phyloP scores from a whole-genome alignment of 371 early-diverging fungal species.

The Apophysomyces variabilis region DNA sequence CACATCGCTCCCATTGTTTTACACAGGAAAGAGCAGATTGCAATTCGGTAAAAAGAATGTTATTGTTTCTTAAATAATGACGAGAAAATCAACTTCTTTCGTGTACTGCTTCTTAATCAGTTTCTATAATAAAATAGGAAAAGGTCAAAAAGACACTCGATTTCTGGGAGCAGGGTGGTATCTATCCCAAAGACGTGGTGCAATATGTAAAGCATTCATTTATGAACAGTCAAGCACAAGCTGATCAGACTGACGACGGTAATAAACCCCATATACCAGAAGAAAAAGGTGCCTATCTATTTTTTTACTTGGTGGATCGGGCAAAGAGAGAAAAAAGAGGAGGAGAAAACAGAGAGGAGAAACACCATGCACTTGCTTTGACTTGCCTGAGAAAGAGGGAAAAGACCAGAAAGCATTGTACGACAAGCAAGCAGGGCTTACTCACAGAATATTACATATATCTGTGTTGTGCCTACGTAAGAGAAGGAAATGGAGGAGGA shows the following conservation, averaged over 20 bases:
- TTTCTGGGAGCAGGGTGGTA: slow-evolving; percentile 54
- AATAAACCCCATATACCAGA: slow-evolving; percentile 24
- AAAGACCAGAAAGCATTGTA: neutral
- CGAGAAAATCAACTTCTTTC: slow-evolving; percentile 2
- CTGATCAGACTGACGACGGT: slow-evolving; percentile 23
- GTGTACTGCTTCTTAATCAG: slow-evolving; percentile 13
- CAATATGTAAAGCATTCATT: slow-evolving; percentile 43
- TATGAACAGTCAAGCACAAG: slow-evolving; percentile 24
- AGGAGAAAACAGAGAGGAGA: neutral
- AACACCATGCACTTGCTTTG: slow-evolving; percentile 15
- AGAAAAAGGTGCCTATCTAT: slow-evolving; percentile 11
- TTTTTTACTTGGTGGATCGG: neutral
- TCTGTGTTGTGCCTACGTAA: neutral
- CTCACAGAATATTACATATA: neutral
- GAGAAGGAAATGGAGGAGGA: neutral
- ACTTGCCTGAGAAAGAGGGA: slow-evolving; percentile 3
- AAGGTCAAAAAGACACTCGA: slow-evolving; percentile 58
- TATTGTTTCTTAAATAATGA: too few relatives aligned
- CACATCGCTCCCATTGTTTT: too few relatives aligned
- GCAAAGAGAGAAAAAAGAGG: slow-evolving; percentile 22
- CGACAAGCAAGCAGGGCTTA: neutral
- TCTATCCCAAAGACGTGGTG: slow-evolving; percentile 48
- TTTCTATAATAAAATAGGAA: slow-evolving; percentile 45
- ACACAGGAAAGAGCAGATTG: too few relatives aligned
- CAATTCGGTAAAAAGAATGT: too few relatives aligned